Evolutionary conservation across 2,329 filamentous ascomycete genomes (phyloP), one percentile per base, ranked within the genome.

Genomic region (Phialophora chinensis): DNA sequence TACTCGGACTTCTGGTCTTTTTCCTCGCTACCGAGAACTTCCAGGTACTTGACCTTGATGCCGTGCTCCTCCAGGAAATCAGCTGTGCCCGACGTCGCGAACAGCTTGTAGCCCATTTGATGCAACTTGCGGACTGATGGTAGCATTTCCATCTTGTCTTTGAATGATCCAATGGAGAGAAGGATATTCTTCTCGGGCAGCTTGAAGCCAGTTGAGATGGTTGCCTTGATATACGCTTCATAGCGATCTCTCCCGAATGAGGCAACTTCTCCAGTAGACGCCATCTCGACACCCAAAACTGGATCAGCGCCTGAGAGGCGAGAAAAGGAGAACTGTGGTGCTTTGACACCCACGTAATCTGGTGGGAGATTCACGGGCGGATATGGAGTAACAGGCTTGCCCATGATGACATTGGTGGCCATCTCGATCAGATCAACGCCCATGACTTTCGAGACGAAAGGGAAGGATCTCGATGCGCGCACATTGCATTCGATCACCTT

Each of bases 401-500:
- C 90, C 82, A 95, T 92, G 81, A 98, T 98, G 17, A 94, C 94
- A 83, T 96, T 97, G 73, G 95, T 98, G 31, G 95, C 95, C 92
- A 99, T 93, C 83, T 97, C 94, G 72, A 99, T 97, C 69, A 99
- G 85, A 77, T 99, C 94, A 60, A 97, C 91, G 60, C 93, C 93
- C 92, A 97, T 98, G 72, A 96, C 92, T 84, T 99, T 99, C 71
- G 93, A 97, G 17, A 98, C 93, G 76, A 99, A 99, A 68, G 95
- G 95, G 85, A 97, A 97, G 0, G 94, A 98, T 71, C 95, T 88
- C 54, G 95, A 97, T 17, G 95, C 95, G 70, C 95, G 90, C 67
- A 98, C 95, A 75, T 99, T 99, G 81, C 95, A 98, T 82, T 99
- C 95, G 71, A 99, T 99, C 72, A 99, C 95, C 85, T 98, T 98